Evolutionary conservation across 805 yeast species (phyloP).

Genomic region (Barnettozyma siamensis): DNA sequence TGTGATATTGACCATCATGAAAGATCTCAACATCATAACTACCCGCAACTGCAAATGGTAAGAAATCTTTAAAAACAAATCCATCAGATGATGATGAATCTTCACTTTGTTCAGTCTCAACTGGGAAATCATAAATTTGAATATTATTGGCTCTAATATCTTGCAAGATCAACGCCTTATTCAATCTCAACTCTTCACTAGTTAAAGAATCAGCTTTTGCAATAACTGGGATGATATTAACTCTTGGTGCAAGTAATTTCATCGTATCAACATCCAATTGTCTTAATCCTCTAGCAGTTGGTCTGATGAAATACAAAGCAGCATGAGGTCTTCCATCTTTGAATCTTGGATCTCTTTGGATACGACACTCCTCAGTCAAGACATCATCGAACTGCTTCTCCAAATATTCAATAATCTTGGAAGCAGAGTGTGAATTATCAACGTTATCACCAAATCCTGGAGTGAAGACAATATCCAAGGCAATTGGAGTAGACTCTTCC

Average conservation of each 20-base stretch:
- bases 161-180: slow-evolving; percentile 47
- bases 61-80: slow-evolving; percentile 35
- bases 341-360: slow-evolving; percentile 65
- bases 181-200: slow-evolving; percentile 47
- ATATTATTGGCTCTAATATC: slow-evolving; percentile 56
- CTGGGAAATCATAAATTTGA: slow-evolving; percentile 58
- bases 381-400: slow-evolving; percentile 69
- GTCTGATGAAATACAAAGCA: slow-evolving; percentile 68
- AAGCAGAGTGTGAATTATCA: slow-evolving; percentile 49
- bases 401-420: slow-evolving; percentile 50
- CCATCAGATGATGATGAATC: slow-evolving; percentile 26
- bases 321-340: slow-evolving; percentile 73
- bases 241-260: slow-evolving; percentile 61
- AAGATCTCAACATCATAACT: slow-evolving; percentile 35
- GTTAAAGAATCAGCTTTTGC: slow-evolving; percentile 79
- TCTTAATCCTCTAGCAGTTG: slow-evolving; percentile 60
- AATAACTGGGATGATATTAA: slow-evolving; percentile 79
- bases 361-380: slow-evolving; percentile 68
- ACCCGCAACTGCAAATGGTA: slow-evolving; percentile 67
- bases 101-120: slow-evolving; percentile 17
- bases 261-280: slow-evolving; percentile 72
- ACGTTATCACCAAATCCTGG: slow-evolving; percentile 78
- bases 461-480: slow-evolving; percentile 58
- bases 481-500: slow-evolving; percentile 45
- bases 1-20: slow-evolving; percentile 35